phyloP scores from a whole-genome alignment of 2,329 filamentous ascomycete species.

The Nakataea oryzae region DNA sequence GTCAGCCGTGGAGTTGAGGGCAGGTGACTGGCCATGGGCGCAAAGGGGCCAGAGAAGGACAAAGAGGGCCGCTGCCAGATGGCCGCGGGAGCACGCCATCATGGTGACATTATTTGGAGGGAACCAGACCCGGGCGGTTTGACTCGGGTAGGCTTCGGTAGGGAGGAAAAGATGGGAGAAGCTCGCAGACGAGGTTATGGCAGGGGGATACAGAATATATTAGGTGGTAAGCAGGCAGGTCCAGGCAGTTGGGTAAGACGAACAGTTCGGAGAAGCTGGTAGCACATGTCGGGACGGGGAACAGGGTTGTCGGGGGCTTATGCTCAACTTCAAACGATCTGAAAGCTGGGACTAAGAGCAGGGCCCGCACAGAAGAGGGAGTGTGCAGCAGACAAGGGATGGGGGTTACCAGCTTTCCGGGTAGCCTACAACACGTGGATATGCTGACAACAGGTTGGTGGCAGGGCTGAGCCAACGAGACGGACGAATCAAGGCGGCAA shows the following conservation, averaged over 20 bases:
- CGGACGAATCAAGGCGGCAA: not conserved
- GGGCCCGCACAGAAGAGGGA: not conserved
- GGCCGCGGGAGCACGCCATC: not conserved
- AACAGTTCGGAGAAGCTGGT: not conserved
- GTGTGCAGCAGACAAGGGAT: not conserved
- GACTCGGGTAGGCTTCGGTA: too few species aligned
- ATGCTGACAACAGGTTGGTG: not conserved
- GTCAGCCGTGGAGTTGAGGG: not conserved
- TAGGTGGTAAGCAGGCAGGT: not conserved
- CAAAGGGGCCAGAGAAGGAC: not conserved
- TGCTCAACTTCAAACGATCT: not conserved
- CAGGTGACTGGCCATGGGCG: not conserved
- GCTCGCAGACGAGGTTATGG: not conserved
- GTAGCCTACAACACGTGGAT: not conserved
- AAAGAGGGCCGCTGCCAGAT: not conserved
- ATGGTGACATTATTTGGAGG: not conserved
- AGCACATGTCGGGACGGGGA: not conserved
- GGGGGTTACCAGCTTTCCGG: not conserved
- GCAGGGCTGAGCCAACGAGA: not conserved
- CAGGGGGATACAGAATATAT: not conserved
- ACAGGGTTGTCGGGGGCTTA: not conserved
- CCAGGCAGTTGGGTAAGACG: not conserved
- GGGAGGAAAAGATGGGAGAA: not conserved
- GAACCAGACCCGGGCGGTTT: too few species aligned
- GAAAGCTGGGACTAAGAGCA: not conserved